phyloP scores from a whole-genome alignment of 768 basidiomycete species.

The Tylopilus intermedius region DNA sequence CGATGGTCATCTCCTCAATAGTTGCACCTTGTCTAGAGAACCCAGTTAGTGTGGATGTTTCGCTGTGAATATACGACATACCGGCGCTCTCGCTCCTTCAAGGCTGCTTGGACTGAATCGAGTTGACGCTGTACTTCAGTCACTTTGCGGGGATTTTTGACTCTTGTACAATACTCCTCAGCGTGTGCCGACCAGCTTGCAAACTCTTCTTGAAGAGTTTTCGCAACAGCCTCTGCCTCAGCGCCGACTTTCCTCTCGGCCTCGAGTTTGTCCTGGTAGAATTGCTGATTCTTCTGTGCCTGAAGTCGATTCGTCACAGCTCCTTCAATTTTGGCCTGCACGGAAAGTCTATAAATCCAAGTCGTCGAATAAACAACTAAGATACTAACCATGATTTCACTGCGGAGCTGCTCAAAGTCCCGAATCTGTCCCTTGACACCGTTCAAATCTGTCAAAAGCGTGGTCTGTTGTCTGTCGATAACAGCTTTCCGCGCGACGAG shows the following conservation, averaged over 20 bases:
- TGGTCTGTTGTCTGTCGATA: slow-evolving; percentile 42
- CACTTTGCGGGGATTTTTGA: slow-evolving; percentile 53
- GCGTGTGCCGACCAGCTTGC: slow-evolving; percentile 65
- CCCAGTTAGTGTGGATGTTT: slow-evolving; percentile 1
- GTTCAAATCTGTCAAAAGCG: slow-evolving; percentile 41
- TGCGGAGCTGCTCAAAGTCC: slow-evolving; percentile 45
- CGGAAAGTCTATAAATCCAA: not conserved
- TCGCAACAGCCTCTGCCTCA: slow-evolving; percentile 40
- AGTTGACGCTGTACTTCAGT: slow-evolving; percentile 57
- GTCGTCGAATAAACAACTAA: not conserved
- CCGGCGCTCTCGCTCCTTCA: slow-evolving; percentile 65
- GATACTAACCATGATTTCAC: slow-evolving; percentile 41
- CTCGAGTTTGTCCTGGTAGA: slow-evolving; percentile 50
- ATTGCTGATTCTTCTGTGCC: slow-evolving; percentile 43
- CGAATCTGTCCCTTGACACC: slow-evolving; percentile 45
- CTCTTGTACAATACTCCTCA: slow-evolving; percentile 51
- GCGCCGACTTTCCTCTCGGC: slow-evolving; percentile 45
- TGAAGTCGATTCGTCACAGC: slow-evolving; percentile 46
- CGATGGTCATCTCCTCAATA: slow-evolving; percentile 70
- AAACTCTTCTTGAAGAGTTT: slow-evolving; percentile 58
- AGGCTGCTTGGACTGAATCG: slow-evolving; percentile 55
- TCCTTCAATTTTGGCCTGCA: slow-evolving; percentile 45
- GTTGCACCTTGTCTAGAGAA: slow-evolving; percentile 62
- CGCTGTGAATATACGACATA: slow-evolving; percentile 25
- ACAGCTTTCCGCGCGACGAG: slow-evolving; percentile 41